Percentiles rank a stretch among this genome's conserved stretches.
These are phyloP conservation scores for Termitomyces eurrhizus DNA, from an alignment of 768 basidiomycete species.

Conservation along the genomic window DNA sequence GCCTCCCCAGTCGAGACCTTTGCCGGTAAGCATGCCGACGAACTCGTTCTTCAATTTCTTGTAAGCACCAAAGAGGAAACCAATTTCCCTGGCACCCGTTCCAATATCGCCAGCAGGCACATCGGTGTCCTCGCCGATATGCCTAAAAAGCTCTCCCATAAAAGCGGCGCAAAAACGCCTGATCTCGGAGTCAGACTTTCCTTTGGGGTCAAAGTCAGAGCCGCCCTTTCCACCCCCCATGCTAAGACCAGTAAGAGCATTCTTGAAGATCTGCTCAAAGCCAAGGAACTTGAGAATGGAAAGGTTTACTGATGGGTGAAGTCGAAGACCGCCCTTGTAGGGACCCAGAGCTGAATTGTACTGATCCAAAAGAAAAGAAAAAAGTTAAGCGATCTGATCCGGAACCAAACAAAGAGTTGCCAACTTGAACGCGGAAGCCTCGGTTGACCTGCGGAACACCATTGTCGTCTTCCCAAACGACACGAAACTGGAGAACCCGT, in stretches of 20 bases:
- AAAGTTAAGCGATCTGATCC: not conserved
- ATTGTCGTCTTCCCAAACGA: constrained; percentile 74
- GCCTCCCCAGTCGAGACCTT: constrained; percentile 67
- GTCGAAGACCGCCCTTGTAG: constrained; percentile 75
- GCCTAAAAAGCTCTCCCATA: constrained; percentile 70
- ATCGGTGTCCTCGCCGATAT: constrained; percentile 72
- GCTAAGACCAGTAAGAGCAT: constrained; percentile 70
- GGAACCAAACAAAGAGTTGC: constrained; percentile 10
- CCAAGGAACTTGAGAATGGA: constrained; percentile 84
- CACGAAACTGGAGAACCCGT: constrained; percentile 63
- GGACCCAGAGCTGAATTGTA: constrained; percentile 78
- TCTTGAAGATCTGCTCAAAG: constrained; percentile 81
- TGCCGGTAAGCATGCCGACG: constrained; percentile 67
- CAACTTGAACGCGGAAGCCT: constrained; percentile 70
- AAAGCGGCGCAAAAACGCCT: constrained; percentile 67
- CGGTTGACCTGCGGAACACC: constrained; percentile 63
- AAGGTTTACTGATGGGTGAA: constrained; percentile 77
- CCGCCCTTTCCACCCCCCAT: constrained; percentile 84
- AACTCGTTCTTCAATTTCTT: constrained; percentile 72
- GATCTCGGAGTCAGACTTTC: constrained; percentile 72
- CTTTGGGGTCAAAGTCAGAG: constrained; percentile 79
- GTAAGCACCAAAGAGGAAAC: constrained; percentile 69
- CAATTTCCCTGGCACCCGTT: constrained; percentile 72
- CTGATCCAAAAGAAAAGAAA: constrained; percentile 26
- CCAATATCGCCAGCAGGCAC: constrained; percentile 77